These are phyloP conservation scores for Gymnopilus junonius DNA, from an alignment of 768 basidiomycete genomes.

Conservation along the genomic window DNA sequence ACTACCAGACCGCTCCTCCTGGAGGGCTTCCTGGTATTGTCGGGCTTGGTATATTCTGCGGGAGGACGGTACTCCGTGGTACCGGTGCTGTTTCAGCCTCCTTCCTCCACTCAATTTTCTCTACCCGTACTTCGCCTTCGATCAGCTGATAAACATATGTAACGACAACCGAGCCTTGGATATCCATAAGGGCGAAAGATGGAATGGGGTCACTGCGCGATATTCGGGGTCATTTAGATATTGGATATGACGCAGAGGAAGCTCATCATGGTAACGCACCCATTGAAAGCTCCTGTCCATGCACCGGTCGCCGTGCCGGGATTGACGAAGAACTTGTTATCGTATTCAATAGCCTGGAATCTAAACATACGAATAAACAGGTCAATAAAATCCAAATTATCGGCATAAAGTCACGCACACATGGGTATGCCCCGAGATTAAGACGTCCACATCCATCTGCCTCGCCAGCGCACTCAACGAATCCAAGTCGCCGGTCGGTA, in stretches of 20 bases:
- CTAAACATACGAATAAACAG: conserved; percentile 38
- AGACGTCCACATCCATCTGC: conserved; percentile 97
- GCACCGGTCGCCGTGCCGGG: conserved; percentile 96
- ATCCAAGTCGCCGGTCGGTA: conserved; percentile 92
- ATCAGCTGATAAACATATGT: conserved; percentile 97
- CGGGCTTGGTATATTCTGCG: conserved; percentile 54
- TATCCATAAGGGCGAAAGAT: conserved; percentile 96
- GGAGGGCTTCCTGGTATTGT: conserved; percentile 27
- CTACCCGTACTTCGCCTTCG: conserved; percentile 91
- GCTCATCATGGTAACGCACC: conserved; percentile 47
- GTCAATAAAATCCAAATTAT: neutral
- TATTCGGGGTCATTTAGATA: neutral
- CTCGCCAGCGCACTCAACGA: conserved; percentile 86
- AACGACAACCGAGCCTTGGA: conserved; percentile 95
- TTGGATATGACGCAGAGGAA: neutral
- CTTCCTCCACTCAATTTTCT: conserved; percentile 86
- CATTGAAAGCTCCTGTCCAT: conserved; percentile 79
- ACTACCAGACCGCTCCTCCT: conserved; percentile 28
- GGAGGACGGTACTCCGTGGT: conserved; percentile 49
- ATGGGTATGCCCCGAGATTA: conserved; percentile 94
- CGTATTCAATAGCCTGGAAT: conserved; percentile 93
- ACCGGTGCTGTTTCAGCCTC: conserved; percentile 48
- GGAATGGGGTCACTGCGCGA: conserved; percentile 80
- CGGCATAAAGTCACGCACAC: conserved; percentile 55
- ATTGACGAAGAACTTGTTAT: conserved; percentile 92